These are phyloP conservation scores for Didymella keratinophila DNA, from an alignment of 2,329 filamentous ascomycete genomes.

Conservation along the genomic window DNA sequence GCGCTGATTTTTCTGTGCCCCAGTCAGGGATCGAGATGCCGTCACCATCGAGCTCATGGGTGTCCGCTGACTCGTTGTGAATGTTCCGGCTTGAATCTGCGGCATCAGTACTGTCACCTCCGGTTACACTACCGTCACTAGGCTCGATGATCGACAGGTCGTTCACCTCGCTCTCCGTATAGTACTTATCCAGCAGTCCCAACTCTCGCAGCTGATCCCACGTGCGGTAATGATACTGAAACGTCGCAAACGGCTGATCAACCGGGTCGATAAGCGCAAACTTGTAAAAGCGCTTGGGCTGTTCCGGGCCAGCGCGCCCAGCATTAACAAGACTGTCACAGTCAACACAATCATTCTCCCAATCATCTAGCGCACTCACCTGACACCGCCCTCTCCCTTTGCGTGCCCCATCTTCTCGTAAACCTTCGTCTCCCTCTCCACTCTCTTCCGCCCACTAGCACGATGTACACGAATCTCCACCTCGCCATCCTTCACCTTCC, in stretches of 20 bases:
- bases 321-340: constrained; percentile 46
- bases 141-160: constrained; percentile 42
- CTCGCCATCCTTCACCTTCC: constrained; percentile 31
- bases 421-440: constrained; percentile 40
- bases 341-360: neutral
- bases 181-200: constrained; percentile 27
- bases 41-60: neutral
- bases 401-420: constrained; percentile 27
- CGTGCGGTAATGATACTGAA: constrained; percentile 52
- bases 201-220: constrained; percentile 38
- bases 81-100: neutral
- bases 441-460: constrained; percentile 51
- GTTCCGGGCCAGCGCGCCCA: constrained; percentile 48
- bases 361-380: constrained; percentile 30
- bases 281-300: constrained; percentile 57
- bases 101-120: neutral
- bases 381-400: constrained; percentile 29
- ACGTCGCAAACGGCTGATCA: constrained; percentile 58
- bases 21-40: neutral
- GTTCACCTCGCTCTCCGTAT: constrained; percentile 27
- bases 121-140: constrained; percentile 2
- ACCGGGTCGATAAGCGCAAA: constrained; percentile 59
- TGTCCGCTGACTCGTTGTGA: too few relatives aligned
- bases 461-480: constrained; percentile 56
- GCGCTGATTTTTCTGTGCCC: neutral